Percentiles rank a stretch among this genome's conserved stretches.
These are phyloP conservation scores for Camellia granthamiana DNA, from an alignment of 148 eudicot species.

Conservation along the genomic window DNA sequence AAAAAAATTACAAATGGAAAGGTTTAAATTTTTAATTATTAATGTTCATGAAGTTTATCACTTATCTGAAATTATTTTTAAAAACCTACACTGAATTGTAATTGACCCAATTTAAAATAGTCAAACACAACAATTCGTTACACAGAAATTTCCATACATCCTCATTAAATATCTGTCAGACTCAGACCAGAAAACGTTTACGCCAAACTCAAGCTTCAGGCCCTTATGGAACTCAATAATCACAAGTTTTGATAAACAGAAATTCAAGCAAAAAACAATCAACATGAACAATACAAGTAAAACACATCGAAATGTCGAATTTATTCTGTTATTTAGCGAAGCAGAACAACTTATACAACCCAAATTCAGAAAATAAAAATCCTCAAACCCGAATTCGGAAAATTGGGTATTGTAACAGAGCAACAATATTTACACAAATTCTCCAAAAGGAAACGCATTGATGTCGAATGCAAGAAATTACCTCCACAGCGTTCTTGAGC, in stretches of 20 bases:
- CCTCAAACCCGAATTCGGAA: background rate
- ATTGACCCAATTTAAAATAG: background rate
- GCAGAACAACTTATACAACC: background rate
- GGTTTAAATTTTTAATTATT: no score
- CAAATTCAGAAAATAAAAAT: background rate
- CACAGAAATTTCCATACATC: background rate
- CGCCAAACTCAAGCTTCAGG: background rate
- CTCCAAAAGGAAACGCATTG: background rate
- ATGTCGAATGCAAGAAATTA: constrained; percentile 6
- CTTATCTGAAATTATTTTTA: no score
- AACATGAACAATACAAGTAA: background rate
- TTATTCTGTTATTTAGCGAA: background rate
- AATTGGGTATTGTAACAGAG: background rate
- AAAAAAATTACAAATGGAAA: no score
- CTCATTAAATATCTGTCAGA: background rate
- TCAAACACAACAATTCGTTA: background rate
- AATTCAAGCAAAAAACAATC: background rate
- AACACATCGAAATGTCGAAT: background rate
- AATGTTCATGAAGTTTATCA: no score
- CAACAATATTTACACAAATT: background rate
- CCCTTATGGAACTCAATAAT: constrained; percentile 8
- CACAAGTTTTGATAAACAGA: background rate
- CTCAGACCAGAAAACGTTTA: background rate
- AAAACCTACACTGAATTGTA: no score
- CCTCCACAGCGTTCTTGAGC: constrained; percentile 54